phyloP scores from a whole-genome alignment of 2,329 filamentous ascomycete genomes.

The Neopestalotiopsis sp. region DNA sequence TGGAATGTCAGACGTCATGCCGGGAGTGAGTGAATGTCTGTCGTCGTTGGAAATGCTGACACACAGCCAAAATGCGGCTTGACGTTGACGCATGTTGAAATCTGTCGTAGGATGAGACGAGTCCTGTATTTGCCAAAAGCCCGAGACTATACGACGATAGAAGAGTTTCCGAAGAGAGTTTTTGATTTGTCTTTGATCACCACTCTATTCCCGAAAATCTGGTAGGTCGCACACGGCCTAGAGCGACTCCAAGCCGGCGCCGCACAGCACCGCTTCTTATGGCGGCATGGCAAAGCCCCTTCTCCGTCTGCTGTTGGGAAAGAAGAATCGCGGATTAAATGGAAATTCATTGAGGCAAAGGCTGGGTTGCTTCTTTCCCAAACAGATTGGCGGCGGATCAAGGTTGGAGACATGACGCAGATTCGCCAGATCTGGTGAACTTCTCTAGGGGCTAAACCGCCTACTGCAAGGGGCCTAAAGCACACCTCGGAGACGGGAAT shows the following conservation, averaged over 20 bases:
- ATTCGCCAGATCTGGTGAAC: background rate
- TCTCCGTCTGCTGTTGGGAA: background rate
- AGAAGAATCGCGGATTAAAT: background rate
- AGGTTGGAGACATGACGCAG: conserved; percentile 2
- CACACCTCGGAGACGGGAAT: background rate
- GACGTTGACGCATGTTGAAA: background rate
- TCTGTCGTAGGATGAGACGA: background rate
- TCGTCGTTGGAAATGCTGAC: background rate
- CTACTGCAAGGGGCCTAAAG: background rate
- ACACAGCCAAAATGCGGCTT: background rate
- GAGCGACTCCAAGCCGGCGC: background rate
- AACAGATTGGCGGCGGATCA: background rate
- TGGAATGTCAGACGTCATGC: background rate
- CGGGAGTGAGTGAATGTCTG: background rate
- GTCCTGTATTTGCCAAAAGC: no score
- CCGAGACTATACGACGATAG: no score
- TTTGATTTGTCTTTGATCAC: no score
- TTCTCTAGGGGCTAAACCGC: background rate
- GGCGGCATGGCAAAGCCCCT: background rate
- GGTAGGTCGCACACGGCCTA: background rate
- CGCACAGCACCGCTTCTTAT: background rate
- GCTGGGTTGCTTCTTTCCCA: background rate
- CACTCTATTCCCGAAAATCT: no score
- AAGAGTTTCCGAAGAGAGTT: no score
- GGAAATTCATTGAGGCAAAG: background rate